Base-by-base conservation (phyloP, 1,139 yeast species). In the Zygoascus meyerae region DNA sequence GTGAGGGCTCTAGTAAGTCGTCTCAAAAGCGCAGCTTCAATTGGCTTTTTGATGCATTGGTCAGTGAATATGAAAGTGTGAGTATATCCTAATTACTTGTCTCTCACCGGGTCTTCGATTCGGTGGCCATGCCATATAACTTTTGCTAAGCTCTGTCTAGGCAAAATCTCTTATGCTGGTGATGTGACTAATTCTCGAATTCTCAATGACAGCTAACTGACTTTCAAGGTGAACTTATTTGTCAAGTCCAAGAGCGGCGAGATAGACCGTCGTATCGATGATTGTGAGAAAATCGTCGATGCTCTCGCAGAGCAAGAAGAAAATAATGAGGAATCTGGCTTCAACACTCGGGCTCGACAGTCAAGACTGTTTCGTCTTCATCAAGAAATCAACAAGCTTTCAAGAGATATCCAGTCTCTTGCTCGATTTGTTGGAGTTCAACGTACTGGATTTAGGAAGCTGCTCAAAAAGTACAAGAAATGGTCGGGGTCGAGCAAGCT, bases 341-440 rank as follows among this genome's bases (percentile, higher is more conserved):
- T 47, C 18, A 48, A 50, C 46, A 58, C 68, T 21, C 54, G 59
- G 34, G 54, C 59, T 47, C 53, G 57, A 9, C 63, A 61, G 45
- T 51, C 60, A 0, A 55, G 58, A 36, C 54, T 61, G 28, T 55
- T 52, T 49, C 60, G 61, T 39, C 57, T 67, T 17, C 63, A 62
- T 31, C 62, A 63, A 35, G 70, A 66, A 44, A 56, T 66, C 10
- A 51, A 75, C 28, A 73, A 72, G 16, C 64, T 85, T 9, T 77
- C 86, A 11, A 65, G 71, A 15, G 83, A 80, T 44, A 69, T 86
- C 42, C 86, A 85, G 58, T 78, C 81, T 55, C 68, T 90, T 39
- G 75, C 90, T 15, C 74, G 94, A 52, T 90, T 82, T 61, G 75
- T 86, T 14, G 72, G 85, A 31, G 75, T 89, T 17, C 97, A 90